Conservation (phyloP, 148 eudicot genomes). For the Camellia sinensis region DNA sequence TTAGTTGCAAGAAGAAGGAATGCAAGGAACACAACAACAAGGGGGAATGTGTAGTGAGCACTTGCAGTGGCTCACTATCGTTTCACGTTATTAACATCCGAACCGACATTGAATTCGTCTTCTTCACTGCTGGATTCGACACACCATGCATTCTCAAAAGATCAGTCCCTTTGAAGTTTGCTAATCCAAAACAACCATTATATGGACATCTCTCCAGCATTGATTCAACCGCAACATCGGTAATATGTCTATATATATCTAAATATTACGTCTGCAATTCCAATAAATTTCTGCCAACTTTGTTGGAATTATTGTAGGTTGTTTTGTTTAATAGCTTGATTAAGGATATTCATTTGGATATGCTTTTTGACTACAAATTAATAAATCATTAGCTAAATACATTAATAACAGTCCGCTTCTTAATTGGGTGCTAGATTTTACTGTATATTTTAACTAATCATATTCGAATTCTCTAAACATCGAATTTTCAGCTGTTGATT, state of each 20-base stretch:
- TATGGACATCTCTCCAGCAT: slow-evolving; percentile 69
- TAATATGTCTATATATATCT: slow-evolving; percentile 14
- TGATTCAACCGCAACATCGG: slow-evolving; percentile 62
- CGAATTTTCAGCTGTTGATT: too few species aligned
- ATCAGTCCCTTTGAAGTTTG: slow-evolving; percentile 41
- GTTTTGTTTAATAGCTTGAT: too few species aligned
- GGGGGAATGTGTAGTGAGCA: slow-evolving; percentile 39
- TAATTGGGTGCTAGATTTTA: too few species aligned
- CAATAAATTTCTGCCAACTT: too few species aligned
- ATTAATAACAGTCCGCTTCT: too few species aligned
- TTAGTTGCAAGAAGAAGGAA: slow-evolving; percentile 54
- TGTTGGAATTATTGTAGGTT: too few species aligned
- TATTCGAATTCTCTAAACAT: too few species aligned
- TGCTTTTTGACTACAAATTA: too few species aligned
- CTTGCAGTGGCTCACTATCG: slow-evolving; percentile 59
- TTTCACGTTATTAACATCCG: slow-evolving; percentile 83
- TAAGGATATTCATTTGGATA: too few species aligned
- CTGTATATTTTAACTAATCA: too few species aligned
- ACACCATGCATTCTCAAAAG: slow-evolving; percentile 68
- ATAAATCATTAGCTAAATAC: too few species aligned
- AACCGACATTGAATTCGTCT: slow-evolving; percentile 69
- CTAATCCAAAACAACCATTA: slow-evolving; percentile 64
- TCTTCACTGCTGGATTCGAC: slow-evolving; percentile 60
- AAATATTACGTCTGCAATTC: too few species aligned
- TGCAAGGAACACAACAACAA: slow-evolving; percentile 34